phyloP scores from a whole-genome alignment of 345 rosid species.

The Raphanus sativus region DNA sequence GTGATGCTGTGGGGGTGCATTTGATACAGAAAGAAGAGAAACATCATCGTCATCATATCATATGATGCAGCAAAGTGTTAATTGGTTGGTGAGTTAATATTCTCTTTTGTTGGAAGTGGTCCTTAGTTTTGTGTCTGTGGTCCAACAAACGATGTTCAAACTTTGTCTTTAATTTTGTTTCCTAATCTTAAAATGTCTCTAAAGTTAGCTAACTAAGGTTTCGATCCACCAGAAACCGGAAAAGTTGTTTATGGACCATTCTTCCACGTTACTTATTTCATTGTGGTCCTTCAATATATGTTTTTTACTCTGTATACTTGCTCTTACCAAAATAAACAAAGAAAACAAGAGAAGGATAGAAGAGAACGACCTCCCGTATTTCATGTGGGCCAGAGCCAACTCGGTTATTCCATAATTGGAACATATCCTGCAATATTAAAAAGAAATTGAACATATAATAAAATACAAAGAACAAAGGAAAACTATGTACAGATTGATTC shows the following conservation, averaged over 20 bases:
- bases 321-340: conserved; percentile 3
- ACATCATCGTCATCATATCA: conserved; percentile 26
- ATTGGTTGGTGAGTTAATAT: conserved; percentile 34
- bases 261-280: conserved; percentile 4
- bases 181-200: conserved; percentile 28
- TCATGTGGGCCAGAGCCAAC: conserved; percentile 23
- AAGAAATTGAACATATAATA: background rate
- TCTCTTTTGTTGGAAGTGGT: conserved; percentile 42
- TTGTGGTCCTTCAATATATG: conserved; percentile 23
- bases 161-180: conserved; percentile 28
- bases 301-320: background rate
- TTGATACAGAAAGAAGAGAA: conserved; percentile 29
- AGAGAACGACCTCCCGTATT: background rate
- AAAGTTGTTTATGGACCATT: conserved; percentile 23
- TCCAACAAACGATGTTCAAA: conserved; percentile 25
- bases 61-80: conserved; percentile 35
- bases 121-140: conserved; percentile 39
- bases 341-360: background rate
- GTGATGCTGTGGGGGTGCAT: conserved; percentile 32
- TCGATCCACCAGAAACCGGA: conserved; percentile 18
- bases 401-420: background rate
- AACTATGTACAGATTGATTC: background rate
- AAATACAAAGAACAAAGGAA: background rate
- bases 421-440: background rate
- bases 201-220: conserved; percentile 34